These are phyloP conservation scores for barley (Hordeum vulgare) DNA, from an alignment of 176 grass and related monocot species.

Conservation along the genomic window MorexV3_pseudomolecules_assembly NC_058523.1:552865007-552865506, in stretches of 20 bases:
- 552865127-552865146: constrained; percentile 1
- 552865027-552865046: no score
- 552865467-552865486: neutral
- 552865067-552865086: constrained; percentile 29
- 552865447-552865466: constrained; percentile 33
- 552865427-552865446: constrained; percentile 20
- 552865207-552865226: neutral
- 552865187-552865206: neutral
- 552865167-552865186: neutral
- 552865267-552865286: constrained; percentile 32
- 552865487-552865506: neutral
- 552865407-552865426: constrained; percentile 12
- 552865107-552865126: constrained; percentile 19
- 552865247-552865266: constrained; percentile 36
- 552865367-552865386: constrained; percentile 34
- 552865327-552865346: constrained; percentile 27
- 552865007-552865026: no score
- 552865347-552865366: constrained; percentile 21
- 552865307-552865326: constrained; percentile 30
- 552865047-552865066: constrained; percentile 16
- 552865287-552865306: constrained; percentile 57
- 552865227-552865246: constrained; percentile 10
- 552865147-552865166: neutral
- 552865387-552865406: constrained; percentile 35
- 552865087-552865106: constrained; percentile 33